Evolutionary conservation across 2,329 filamentous ascomycete species (phyloP).

Genomic region (Pseudopithomyces chartarum): DNA sequence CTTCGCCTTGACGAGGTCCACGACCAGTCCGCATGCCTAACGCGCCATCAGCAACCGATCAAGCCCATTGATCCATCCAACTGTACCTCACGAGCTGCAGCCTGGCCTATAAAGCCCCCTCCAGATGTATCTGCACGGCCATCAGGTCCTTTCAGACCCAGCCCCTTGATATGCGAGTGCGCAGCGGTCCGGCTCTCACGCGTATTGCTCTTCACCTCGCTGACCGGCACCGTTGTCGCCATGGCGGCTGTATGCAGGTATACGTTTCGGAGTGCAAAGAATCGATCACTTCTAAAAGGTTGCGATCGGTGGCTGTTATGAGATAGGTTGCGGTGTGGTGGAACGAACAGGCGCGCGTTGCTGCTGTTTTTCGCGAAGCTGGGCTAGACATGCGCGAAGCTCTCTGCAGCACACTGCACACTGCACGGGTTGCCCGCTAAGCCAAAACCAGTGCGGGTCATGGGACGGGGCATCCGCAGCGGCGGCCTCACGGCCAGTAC

Average conservation of each 20-base stretch:
- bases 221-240: slow-evolving; percentile 53
- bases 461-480: background rate
- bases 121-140: slow-evolving; percentile 78
- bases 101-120: slow-evolving; percentile 85
- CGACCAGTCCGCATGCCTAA: slow-evolving; percentile 93
- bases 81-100: slow-evolving; percentile 81
- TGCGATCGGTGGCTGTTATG: background rate
- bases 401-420: background rate
- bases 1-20: slow-evolving; percentile 92
- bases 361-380: slow-evolving; percentile 7
- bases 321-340: background rate
- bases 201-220: slow-evolving; percentile 91
- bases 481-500: background rate
- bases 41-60: slow-evolving; percentile 13
- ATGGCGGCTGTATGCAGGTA: slow-evolving; percentile 25
- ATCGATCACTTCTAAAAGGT: background rate
- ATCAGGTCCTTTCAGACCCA: slow-evolving; percentile 79
- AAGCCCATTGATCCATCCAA: background rate
- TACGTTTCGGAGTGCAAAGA: background rate
- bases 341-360: background rate
- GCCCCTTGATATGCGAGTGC: slow-evolving; percentile 96
- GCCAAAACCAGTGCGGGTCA: background rate
- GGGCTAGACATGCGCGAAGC: slow-evolving; percentile 3
- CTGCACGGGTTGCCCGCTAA: background rate
- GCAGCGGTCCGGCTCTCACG: slow-evolving; percentile 96